phyloP scores from a whole-genome alignment of 2,329 filamentous ascomycete genomes.

The Cladosporium sp. region DNA sequence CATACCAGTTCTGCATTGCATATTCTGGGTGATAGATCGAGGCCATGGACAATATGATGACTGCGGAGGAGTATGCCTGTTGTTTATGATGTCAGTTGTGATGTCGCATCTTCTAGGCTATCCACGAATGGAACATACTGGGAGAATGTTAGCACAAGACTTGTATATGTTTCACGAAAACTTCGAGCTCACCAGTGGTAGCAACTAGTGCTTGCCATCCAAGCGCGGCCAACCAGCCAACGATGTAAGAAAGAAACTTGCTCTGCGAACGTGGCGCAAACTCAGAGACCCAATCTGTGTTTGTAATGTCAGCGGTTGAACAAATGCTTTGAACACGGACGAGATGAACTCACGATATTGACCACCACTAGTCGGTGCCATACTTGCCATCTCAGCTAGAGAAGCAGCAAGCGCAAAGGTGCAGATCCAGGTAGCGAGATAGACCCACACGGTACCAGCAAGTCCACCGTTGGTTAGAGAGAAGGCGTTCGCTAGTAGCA shows the following conservation, averaged over 20 bases:
- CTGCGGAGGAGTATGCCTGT: conserved; percentile 11
- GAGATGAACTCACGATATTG: conserved; percentile 26
- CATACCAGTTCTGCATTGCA: conserved; percentile 30
- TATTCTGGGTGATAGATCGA: conserved; percentile 27
- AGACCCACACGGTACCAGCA: conserved; percentile 38
- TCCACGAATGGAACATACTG: not conserved
- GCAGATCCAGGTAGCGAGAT: conserved; percentile 33
- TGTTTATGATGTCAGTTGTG: not conserved
- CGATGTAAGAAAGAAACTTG: conserved; percentile 28
- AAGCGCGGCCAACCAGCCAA: conserved; percentile 41
- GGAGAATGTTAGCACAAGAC: not conserved
- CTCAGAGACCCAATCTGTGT: conserved; percentile 35
- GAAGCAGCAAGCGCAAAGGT: conserved; percentile 35
- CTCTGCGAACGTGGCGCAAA: conserved; percentile 36
- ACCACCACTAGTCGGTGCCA: conserved; percentile 38
- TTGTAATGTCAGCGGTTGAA: not conserved
- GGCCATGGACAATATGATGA: conserved; percentile 18
- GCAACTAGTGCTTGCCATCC: conserved; percentile 20
- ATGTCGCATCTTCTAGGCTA: not conserved
- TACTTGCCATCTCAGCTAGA: conserved; percentile 39
- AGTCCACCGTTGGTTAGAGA: conserved; percentile 38
- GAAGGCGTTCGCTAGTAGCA: conserved; percentile 34
- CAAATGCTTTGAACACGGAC: not conserved
- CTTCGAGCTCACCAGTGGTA: not conserved
- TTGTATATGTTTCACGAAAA: not conserved